Base-by-base conservation (phyloP, 1,284 basidiomycete genomes). In the Quambalaria eucalypti region DNA sequence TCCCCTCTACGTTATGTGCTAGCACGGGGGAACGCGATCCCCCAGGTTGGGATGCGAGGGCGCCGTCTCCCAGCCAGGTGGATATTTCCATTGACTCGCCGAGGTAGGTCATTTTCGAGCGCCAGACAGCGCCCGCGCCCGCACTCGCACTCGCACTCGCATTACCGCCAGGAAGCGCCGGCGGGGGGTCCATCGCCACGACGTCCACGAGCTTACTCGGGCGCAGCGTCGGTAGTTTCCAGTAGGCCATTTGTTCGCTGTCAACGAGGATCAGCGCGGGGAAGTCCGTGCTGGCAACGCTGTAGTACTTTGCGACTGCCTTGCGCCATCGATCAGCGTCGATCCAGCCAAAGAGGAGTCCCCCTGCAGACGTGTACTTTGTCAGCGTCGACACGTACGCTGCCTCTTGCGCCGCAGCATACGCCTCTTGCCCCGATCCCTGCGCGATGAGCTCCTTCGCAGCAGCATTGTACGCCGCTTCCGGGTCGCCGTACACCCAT, bases 261-360 rank as follows among this genome's bases (percentile, higher is more conserved):
- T 71, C 68, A 2, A 66, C 63, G 10, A 71, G 50, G 14, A 71
- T 48, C 8, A 63, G 54, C 1, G 46, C 39, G 10, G 69, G 69
- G 8, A 58, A 52, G 12, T 55, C 51, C 30, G 68, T 66, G n/a
- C 62, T 8, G 4, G 5, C 29, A 5, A 25, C 30, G 31, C n/a
- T 50, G 31, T 48, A 30, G 23, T 30, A 64, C 50, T 64, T 64
- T 7, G 26, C 50, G 14, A 75, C 55, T 19, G 64, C 59, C 23
- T 56, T 57, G 31, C 61, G 63, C 60, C 64, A 68, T 16, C 68
- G 64, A 40, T 73, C 68, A 1, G 63, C 64, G 53, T 75, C 71
- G 54, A 74, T 69, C 69, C 69, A 75, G 1, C 63, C 69, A 47
- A 65, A 75, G 2, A 71, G 36, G 3, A 46, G 25, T 12, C 42